Evolutionary conservation across 2,329 filamentous ascomycete genomes (phyloP), one percentile per base, ranked within the genome.

Genomic region (Diaporthe sp.): DNA sequence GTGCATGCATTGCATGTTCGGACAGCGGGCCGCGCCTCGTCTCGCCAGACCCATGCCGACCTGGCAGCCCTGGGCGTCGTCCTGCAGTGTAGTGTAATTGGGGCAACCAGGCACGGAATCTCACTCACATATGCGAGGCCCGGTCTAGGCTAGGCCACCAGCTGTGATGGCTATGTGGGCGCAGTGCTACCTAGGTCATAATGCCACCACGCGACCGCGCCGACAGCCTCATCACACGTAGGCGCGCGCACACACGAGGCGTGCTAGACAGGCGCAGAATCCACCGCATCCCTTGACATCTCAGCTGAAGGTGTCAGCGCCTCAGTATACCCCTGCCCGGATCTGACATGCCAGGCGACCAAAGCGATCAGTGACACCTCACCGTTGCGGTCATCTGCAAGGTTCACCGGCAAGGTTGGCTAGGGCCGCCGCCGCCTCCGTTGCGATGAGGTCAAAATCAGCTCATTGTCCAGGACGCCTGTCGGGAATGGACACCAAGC

Each of bases 281-380:
- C 61, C 61, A 51, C 61, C 42, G 30, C 61, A 12, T 50, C 61
- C 61, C 44, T 66, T 35, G 44, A 30, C 44, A 66, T 37, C 61
- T 66, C 61, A 66, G 55, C 69, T 39, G 55, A 61, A 61, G 42
- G 55, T 71, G 69, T 61, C 69, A 61, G 22, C 55, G 42, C 55
- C 42, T 71, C 55, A 30, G 69, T 61, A n/a, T 19, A 71, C 37
- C 55, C 55, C 56, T 61, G 55, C 55, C 44, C 56, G 55, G 69
- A 71, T 71, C 42, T 56, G 66, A 42, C 39, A 70, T 70, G 66
- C 50, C 66, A 56, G 66, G 44, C 63, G 44, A 51, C 44, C 63
- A 66, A 25, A 66, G 44, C 63, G 63, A 66, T 66, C 63, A 66
- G 37, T 66, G 63, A 66, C 63, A 66, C 63, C 63, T 66, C 63